Conservation (phyloP, 2,329 filamentous ascomycete genomes). For the Phialemonium atrogriseum region DNA sequence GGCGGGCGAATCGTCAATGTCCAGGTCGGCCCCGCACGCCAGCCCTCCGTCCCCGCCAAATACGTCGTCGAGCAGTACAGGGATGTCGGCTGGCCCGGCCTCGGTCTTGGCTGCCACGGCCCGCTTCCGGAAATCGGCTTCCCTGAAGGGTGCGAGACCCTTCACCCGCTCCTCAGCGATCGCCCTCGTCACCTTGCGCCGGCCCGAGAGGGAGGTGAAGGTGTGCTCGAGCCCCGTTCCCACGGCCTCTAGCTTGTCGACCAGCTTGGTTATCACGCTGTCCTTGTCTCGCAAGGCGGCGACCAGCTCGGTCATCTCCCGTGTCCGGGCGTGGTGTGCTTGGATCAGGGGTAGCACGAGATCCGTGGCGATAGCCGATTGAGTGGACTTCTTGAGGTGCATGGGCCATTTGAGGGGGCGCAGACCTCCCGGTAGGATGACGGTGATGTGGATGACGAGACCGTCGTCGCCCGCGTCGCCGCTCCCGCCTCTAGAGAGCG, state of each 20-base stretch:
- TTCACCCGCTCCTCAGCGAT: slow-evolving; percentile 39
- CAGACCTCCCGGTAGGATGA: slow-evolving; percentile 54
- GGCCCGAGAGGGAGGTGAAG: slow-evolving; percentile 41
- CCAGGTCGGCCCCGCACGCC: slow-evolving; percentile 17
- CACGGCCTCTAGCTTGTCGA: slow-evolving; percentile 45
- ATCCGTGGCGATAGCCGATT: slow-evolving; percentile 34
- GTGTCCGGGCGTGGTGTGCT: slow-evolving; percentile 29
- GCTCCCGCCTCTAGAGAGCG: slow-evolving; percentile 25
- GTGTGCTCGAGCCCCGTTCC: slow-evolving; percentile 44
- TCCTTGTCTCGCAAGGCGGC: slow-evolving; percentile 41
- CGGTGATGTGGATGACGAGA: slow-evolving; percentile 47
- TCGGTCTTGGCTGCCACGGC: slow-evolving; percentile 5
- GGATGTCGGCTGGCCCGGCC: slow-evolving; percentile 20
- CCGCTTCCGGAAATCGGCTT: slow-evolving; percentile 28
- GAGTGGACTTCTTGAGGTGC: slow-evolving; percentile 37
- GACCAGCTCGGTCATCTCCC: slow-evolving; percentile 34
- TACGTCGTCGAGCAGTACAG: slow-evolving; percentile 29
- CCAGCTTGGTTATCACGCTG: slow-evolving; percentile 36
- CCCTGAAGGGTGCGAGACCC: slow-evolving; percentile 41
- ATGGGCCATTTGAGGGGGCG: slow-evolving; percentile 59
- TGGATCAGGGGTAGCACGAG: slow-evolving; percentile 45
- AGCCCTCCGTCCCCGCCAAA: slow-evolving; percentile 28
- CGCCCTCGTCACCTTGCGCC: slow-evolving; percentile 35
- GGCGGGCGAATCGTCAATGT: slow-evolving; percentile 22
- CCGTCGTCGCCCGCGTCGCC: slow-evolving; percentile 27